These are phyloP conservation scores for Wickerhamiella lipophila DNA, from an alignment of 805 yeast species.

Conservation along the genomic window DNA sequence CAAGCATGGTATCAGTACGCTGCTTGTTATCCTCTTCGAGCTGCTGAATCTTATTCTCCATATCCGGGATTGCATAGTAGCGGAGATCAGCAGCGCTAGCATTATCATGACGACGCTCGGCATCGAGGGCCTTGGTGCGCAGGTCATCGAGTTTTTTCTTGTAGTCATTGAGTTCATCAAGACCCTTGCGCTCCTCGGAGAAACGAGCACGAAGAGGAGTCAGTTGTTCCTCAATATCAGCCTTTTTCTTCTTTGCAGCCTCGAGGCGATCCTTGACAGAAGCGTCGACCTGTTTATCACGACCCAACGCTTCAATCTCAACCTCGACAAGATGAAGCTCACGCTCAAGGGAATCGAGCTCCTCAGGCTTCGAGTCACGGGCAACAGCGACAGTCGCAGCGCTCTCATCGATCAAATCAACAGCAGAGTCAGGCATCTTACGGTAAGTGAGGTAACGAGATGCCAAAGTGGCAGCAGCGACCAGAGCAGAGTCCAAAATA, in stretches of 20 bases:
- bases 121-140: constrained; percentile 85
- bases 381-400: constrained; percentile 98
- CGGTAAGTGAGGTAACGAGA: constrained; percentile 90
- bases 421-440: constrained; percentile 93
- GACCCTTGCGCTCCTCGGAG: constrained; percentile 77
- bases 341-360: constrained; percentile 85
- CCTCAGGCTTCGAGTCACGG: constrained; percentile 96
- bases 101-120: constrained; percentile 92
- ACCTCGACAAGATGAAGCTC: constrained; percentile 84
- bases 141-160: constrained; percentile 86
- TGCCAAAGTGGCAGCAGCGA: constrained; percentile 88
- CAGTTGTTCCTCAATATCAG: constrained; percentile 71
- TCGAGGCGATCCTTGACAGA: constrained; percentile 77
- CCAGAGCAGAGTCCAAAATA: constrained; percentile 86
- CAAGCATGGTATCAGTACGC: constrained; percentile 53
- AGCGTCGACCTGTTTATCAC: constrained; percentile 76
- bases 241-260: constrained; percentile 65
- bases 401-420: constrained; percentile 88
- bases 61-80: constrained; percentile 94
- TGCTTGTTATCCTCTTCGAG: constrained; percentile 69
- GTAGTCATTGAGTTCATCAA: constrained; percentile 77
- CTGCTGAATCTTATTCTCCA: constrained; percentile 57
- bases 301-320: constrained; percentile 91
- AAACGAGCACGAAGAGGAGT: constrained; percentile 77
- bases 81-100: constrained; percentile 91